Percentiles rank a stretch among this genome's conserved stretches.
Conservation (phyloP, 2,329 filamentous ascomycete genomes). For the Elsinoe arachidis region DNA sequence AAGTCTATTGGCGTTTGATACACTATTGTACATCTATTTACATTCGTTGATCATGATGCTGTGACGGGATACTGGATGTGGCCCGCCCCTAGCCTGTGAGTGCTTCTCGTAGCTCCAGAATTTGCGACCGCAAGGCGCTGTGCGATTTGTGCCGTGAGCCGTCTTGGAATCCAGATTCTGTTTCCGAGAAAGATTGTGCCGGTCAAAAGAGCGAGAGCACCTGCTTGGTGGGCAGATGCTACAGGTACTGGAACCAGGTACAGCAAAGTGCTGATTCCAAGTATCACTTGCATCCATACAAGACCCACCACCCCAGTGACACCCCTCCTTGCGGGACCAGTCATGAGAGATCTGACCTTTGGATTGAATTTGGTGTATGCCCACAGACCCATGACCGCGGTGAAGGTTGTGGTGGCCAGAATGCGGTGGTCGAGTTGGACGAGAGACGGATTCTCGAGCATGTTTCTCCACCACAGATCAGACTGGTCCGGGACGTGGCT, state of each 20-base stretch:
- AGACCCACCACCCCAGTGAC: conserved; percentile 75
- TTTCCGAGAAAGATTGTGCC: conserved; percentile 73
- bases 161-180: conserved; percentile 62
- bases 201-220: conserved; percentile 74
- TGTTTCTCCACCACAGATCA: conserved; percentile 94
- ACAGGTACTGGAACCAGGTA: conserved; percentile 87
- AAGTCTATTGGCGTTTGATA: background rate
- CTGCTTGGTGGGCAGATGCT: conserved; percentile 87
- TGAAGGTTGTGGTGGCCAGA: conserved; percentile 82
- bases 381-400: conserved; percentile 67
- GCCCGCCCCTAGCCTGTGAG: background rate
- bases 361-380: conserved; percentile 66
- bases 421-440: conserved; percentile 95
- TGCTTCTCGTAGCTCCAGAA: conserved; percentile 12
- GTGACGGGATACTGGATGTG: background rate
- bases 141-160: conserved; percentile 23
- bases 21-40: conserved; percentile 5
- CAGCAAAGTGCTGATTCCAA: conserved; percentile 84
- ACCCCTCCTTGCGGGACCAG: conserved; percentile 57
- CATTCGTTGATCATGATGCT: conserved; percentile 1
- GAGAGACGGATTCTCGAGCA: conserved; percentile 90
- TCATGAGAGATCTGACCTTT: conserved; percentile 51
- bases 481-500: conserved; percentile 65
- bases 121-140: conserved; percentile 18
- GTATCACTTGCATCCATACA: conserved; percentile 67